Evolutionary conservation across 345 rosid species (phyloP).

Genomic region (Lepidium aucheri): DNA sequence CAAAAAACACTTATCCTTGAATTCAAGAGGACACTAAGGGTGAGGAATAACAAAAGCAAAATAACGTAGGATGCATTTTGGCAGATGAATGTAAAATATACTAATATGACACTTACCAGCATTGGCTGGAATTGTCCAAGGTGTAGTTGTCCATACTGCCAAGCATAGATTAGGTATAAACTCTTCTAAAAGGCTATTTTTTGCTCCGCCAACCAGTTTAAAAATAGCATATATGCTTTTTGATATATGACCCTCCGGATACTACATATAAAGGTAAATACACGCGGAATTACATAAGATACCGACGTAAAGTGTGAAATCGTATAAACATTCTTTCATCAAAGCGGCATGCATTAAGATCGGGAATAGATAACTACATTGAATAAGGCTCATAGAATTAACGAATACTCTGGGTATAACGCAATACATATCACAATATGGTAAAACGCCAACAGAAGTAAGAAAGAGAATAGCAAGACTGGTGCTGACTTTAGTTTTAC

Average conservation of each 20-base stretch:
- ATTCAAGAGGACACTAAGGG: background rate
- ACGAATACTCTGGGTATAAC: background rate
- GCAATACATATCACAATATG: background rate
- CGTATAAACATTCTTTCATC: background rate
- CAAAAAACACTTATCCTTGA: background rate
- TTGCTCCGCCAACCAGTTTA: slow-evolving; percentile 41
- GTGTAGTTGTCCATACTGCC: slow-evolving; percentile 98
- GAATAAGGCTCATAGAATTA: background rate
- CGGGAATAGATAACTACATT: background rate
- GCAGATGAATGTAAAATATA: background rate
- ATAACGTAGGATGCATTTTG: background rate
- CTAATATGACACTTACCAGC: slow-evolving; percentile 47
- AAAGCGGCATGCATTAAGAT: background rate
- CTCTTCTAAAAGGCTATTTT: slow-evolving; percentile 41
- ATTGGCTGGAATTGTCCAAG: slow-evolving; percentile 96
- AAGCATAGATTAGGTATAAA: slow-evolving; percentile 66
- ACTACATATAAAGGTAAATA: slow-evolving; percentile 38
- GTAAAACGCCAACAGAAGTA: background rate
- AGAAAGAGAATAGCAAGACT: slow-evolving; percentile 5
- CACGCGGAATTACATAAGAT: slow-evolving; percentile 1
- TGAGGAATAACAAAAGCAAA: background rate
- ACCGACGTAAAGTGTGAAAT: background rate
- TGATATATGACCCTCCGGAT: slow-evolving; percentile 94
- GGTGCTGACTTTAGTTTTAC: background rate
- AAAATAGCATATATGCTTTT: slow-evolving; percentile 84